Evolutionary conservation across 345 rosid genomes (phyloP).

Genomic region (Hibiscus trionum): DNA sequence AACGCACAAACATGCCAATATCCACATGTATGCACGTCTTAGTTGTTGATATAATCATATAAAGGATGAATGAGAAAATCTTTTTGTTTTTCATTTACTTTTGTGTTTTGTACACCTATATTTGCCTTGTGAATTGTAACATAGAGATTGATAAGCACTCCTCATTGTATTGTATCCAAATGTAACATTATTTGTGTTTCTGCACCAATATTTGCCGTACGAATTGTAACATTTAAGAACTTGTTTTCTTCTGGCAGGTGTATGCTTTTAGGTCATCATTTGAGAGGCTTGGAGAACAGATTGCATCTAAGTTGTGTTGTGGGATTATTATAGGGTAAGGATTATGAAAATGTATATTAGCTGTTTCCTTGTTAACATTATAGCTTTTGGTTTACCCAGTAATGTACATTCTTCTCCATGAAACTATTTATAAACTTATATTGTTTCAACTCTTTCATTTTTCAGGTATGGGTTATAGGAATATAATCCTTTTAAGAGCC

Average conservation of each 20-base stretch:
- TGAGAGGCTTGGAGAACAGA: constrained; percentile 40
- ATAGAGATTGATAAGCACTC: not conserved
- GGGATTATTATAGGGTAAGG: constrained; percentile 60
- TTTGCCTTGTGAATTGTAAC: not conserved
- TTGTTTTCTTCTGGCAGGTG: constrained; percentile 49
- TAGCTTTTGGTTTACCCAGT: not conserved
- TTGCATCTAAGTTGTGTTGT: constrained; percentile 83
- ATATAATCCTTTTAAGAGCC: too few species aligned
- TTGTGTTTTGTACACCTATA: not conserved
- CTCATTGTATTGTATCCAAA: not conserved
- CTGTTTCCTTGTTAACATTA: not conserved
- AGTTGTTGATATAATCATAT: not conserved
- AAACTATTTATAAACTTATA: not conserved
- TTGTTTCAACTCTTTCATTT: not conserved
- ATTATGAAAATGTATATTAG: constrained; percentile 34
- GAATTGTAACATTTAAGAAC: not conserved
- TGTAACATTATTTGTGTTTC: not conserved
- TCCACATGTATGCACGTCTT: not conserved
- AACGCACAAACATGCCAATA: not conserved
- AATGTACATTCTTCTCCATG: constrained; percentile 1
- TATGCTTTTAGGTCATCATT: constrained; percentile 88
- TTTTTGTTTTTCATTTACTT: too few species aligned
- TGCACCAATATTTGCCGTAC: not conserved
- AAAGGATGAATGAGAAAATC: too few species aligned
- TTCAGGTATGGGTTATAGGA: too few species aligned